Percentiles rank a stretch among this genome's conserved stretches.
phyloP scores from a whole-genome alignment of 2,329 filamentous ascomycete species.

The Aspergillus neotritici region DNA sequence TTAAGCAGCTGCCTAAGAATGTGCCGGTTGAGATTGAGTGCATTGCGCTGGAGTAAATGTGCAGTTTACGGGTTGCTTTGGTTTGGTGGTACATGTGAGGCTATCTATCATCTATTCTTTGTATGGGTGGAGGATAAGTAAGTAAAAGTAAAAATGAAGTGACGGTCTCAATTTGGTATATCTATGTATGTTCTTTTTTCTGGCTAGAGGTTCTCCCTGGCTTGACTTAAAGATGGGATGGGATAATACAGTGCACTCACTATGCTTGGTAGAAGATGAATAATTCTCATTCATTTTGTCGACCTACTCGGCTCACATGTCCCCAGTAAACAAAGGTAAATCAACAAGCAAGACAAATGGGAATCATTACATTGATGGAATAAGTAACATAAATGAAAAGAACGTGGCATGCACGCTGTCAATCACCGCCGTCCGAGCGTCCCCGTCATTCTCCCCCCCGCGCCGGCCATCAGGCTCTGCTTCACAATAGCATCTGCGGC shows the following conservation, averaged over 20 bases:
- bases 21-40: constrained; percentile 62
- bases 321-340: background rate
- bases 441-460: constrained; percentile 49
- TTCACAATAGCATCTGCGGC: constrained; percentile 92
- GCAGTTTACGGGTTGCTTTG: no score
- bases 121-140: no score
- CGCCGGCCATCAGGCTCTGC: constrained; percentile 69
- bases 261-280: no score
- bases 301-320: background rate
- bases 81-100: no score
- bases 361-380: constrained; percentile 9
- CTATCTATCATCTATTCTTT: background rate
- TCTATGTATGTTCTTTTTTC: no score
- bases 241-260: no score
- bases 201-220: no score
- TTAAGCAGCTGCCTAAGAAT: constrained; percentile 57
- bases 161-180: no score
- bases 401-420: background rate
- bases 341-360: constrained; percentile 1
- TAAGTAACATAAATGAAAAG: constrained; percentile 6
- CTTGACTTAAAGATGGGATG: no score
- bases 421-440: constrained; percentile 31
- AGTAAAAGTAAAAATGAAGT: no score
- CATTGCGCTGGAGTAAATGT: constrained; percentile 50
- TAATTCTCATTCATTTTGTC: no score